Conservation (phyloP, 2,329 filamentous ascomycete species). For the Botryosphaeria dothidea region DNA sequence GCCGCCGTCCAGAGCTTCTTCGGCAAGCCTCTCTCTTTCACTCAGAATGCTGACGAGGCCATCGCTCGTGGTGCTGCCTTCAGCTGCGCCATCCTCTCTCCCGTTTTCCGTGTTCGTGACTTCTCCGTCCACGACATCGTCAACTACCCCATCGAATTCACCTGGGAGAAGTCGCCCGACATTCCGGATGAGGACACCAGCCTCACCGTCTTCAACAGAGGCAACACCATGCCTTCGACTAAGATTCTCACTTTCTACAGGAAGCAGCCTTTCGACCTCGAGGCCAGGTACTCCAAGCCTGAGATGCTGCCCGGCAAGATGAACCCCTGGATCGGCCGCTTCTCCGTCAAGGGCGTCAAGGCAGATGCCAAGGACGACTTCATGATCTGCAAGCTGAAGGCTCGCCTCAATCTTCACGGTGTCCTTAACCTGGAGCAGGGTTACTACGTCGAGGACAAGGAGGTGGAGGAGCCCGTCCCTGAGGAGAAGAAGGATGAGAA, state of each 20-base stretch:
- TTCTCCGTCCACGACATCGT: constrained; percentile 97
- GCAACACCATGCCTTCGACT: constrained; percentile 94
- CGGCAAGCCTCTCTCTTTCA: constrained; percentile 89
- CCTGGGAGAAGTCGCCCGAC: constrained; percentile 97
- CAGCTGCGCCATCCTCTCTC: constrained; percentile 95
- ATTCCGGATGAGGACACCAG: constrained; percentile 98
- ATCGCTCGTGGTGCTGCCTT: constrained; percentile 95
- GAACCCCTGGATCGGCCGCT: constrained; percentile 93
- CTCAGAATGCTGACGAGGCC: constrained; percentile 97
- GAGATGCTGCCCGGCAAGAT: constrained; percentile 85
- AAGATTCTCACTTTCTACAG: constrained; percentile 99
- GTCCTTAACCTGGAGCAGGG: constrained; percentile 94
- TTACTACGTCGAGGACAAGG: constrained; percentile 97
- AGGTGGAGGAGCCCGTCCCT: constrained; percentile 90
- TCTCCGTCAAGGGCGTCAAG: constrained; percentile 97
- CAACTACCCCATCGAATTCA: constrained; percentile 97
- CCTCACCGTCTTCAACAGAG: constrained; percentile 95
- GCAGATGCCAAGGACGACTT: constrained; percentile 92
- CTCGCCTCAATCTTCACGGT: constrained; percentile 92
- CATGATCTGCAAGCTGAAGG: constrained; percentile 99
- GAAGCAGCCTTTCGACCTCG: constrained; percentile 94
- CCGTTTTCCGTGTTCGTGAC: constrained; percentile 97
- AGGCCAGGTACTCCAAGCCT: constrained; percentile 89
- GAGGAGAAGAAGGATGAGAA: constrained; percentile 61
- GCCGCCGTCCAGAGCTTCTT: constrained; percentile 88